A percentile compares a stretch with the other conserved stretches of the same genome.
Conservation (phyloP, 257 asterid genomes). For the Cordia subcordata region DNA sequence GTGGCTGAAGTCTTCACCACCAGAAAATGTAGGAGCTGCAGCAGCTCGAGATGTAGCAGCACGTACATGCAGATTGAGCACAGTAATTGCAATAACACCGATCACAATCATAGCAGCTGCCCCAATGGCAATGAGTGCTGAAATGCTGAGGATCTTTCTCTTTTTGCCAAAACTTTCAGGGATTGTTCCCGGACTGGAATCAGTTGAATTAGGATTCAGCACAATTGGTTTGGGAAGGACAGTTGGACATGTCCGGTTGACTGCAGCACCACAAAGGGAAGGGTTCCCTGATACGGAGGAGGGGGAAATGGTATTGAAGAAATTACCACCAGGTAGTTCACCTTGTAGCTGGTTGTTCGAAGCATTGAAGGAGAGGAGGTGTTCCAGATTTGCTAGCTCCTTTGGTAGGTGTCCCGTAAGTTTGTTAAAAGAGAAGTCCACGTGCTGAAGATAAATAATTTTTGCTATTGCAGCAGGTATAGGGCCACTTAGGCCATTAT, state of each 20-base stretch:
- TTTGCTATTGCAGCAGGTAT: conserved; percentile 55
- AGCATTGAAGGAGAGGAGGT: conserved; percentile 57
- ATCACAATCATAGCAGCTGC: conserved; percentile 75
- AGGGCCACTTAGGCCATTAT: conserved; percentile 55
- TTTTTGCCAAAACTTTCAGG: conserved; percentile 41
- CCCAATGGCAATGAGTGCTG: conserved; percentile 78
- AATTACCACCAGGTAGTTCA: conserved; percentile 69
- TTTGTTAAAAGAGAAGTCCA: conserved; percentile 69
- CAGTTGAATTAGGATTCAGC: conserved; percentile 71
- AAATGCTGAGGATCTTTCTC: conserved; percentile 73
- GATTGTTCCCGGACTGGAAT: conserved; percentile 38
- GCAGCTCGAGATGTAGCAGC: conserved; percentile 48
- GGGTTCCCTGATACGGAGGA: conserved; percentile 65
- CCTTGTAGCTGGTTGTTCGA: conserved; percentile 84
- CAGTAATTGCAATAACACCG: conserved; percentile 82
- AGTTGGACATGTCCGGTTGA: conserved; percentile 49
- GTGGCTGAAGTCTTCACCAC: conserved; percentile 61
- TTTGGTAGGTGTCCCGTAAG: conserved; percentile 66
- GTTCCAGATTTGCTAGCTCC: conserved; percentile 58
- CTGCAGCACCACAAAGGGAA: conserved; percentile 67
- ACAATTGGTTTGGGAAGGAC: conserved; percentile 86
- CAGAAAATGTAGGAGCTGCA: conserved; percentile 55
- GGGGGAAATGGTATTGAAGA: conserved; percentile 71
- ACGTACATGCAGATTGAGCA: conserved; percentile 68
- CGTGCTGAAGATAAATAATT: conserved; percentile 44